Base-by-base conservation (phyloP, 2,329 filamentous ascomycete species). In the Penicillium corylophilum region DNA sequence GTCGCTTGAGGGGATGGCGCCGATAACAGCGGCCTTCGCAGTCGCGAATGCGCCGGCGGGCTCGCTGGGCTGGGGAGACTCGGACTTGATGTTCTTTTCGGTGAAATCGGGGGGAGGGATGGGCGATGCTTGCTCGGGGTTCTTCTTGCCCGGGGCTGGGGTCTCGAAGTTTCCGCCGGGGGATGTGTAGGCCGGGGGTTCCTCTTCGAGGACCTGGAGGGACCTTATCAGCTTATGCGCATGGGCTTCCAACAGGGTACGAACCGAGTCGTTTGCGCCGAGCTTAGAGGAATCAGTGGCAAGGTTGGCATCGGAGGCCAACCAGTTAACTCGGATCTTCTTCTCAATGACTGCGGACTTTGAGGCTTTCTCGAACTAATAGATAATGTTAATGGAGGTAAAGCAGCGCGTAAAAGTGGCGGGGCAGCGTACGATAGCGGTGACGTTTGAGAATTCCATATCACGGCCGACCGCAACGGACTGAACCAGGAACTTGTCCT, bases 401-500 rank as follows among this genome's bases (percentile, higher is more conserved):
- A 60, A 60, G n/a, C 24, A 36, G 5, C 26, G 38, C 9, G 46
- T 41, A 31, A 8, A 39, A 36, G 28, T 22, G 4, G 44, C 36
- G 46, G 23, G 24, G 29, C 8, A 10, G 73, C 87, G 65, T 81
- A 95, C 90, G 67, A 96, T 90, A 41, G 89, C 82, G 44, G 86
- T 81, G 56, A 95, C 85, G 69, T 88, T 95, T 53, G 81, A 80
- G 65, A 89, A 90, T 66, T 96, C 90, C 76, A 91, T 89, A 67
- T 95, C 89, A 57, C 85, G 80, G 20, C 87, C 87, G 60, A 96
- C 89, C 46, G 85, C 80, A 44, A 95, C 89, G 23, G 92, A 95
- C 76, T 97, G 93, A 31, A 97, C 93, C 48, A 97, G 83, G 74
- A 97, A 97, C 79, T 97, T 97, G 82, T 97, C 93, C 73, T 90